A percentile compares a stretch with the other conserved stretches of the same genome.
Evolutionary conservation across 495 filamentous ascomycete species (phyloP).

Genomic region (Cercophora scortea): DNA sequence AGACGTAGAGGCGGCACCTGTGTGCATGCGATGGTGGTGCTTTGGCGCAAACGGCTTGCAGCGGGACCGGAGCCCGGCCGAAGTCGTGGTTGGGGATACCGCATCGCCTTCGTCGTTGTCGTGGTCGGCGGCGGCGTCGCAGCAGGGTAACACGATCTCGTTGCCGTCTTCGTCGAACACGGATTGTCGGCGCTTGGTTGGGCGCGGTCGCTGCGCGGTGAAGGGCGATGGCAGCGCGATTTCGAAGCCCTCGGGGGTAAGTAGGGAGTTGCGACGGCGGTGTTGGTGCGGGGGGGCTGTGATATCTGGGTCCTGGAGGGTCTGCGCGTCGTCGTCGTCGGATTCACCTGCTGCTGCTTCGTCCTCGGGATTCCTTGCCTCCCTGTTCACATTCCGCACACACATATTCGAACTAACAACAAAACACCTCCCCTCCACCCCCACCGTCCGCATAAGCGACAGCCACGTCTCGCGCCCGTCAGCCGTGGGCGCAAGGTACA

Average conservation of each 20-base stretch:
- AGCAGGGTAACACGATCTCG: conserved; percentile 31
- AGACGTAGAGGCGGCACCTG: not conserved
- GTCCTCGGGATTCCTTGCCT: not conserved
- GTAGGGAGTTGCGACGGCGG: conserved; percentile 19
- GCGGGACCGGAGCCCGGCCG: not conserved
- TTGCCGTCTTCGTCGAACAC: conserved; percentile 40
- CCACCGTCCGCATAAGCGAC: conserved; percentile 72
- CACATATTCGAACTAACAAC: conserved; percentile 88
- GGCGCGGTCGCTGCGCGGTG: not conserved
- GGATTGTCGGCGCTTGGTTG: conserved; percentile 16
- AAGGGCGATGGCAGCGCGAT: conserved; percentile 23
- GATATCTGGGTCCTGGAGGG: too few species aligned
- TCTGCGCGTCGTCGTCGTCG: not conserved
- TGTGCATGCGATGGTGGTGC: not conserved
- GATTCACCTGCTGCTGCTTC: not conserved
- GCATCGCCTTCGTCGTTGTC: not conserved
- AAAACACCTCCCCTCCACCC: conserved; percentile 72
- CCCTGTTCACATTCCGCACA: conserved; percentile 29
- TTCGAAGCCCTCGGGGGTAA: conserved; percentile 31
- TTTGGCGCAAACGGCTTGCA: not conserved
- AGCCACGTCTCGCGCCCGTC: conserved; percentile 82
- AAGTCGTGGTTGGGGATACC: not conserved
- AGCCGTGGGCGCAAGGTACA: conserved; percentile 89
- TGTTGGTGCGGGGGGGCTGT: too few species aligned
- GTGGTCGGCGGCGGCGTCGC: not conserved